A percentile compares a stretch with the other conserved stretches of the same genome.
phyloP scores from a whole-genome alignment of 1,284 basidiomycete species.

The Cryptococcus hybrid region DNA sequence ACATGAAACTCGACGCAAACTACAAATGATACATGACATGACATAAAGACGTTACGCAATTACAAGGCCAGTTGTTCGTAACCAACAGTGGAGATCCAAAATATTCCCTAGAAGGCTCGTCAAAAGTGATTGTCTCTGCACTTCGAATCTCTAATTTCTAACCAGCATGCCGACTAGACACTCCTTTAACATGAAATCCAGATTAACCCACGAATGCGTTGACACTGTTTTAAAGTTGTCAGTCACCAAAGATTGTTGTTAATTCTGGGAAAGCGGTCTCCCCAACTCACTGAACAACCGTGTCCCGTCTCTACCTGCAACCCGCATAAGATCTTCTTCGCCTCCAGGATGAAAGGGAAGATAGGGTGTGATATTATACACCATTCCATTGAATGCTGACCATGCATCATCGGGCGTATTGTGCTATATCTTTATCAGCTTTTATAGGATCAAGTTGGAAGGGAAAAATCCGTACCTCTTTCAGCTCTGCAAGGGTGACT shows the following conservation, averaged over 20 bases:
- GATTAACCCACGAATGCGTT: slow-evolving; percentile 86
- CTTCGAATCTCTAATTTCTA: neutral
- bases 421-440: slow-evolving; percentile 29
- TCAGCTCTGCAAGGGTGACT: slow-evolving; percentile 79
- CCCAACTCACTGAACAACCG: slow-evolving; percentile 76
- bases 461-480: slow-evolving; percentile 62
- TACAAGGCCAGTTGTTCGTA: neutral
- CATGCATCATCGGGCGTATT: slow-evolving; percentile 76
- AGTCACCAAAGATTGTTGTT: neutral
- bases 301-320: slow-evolving; percentile 91
- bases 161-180: slow-evolving; percentile 69
- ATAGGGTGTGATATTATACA: slow-evolving; percentile 96
- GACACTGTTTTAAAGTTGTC: slow-evolving; percentile 44
- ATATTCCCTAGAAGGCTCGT: neutral
- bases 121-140: neutral
- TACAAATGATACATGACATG: neutral
- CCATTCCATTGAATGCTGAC: slow-evolving; percentile 88
- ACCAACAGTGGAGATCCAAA: neutral
- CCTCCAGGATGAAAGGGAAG: slow-evolving; percentile 92
- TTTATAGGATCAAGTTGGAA: neutral
- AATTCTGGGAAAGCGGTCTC: neutral
- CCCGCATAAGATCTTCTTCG: slow-evolving; percentile 90
- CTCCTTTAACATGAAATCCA: slow-evolving; percentile 87
- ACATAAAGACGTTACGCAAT: neutral
- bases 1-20: neutral